A percentile compares a stretch with the other conserved stretches of the same genome.
Evolutionary conservation across 108 stramenopile genomes (phyloP).

Genomic region (Pseudonitzschia multiseries): DNA sequence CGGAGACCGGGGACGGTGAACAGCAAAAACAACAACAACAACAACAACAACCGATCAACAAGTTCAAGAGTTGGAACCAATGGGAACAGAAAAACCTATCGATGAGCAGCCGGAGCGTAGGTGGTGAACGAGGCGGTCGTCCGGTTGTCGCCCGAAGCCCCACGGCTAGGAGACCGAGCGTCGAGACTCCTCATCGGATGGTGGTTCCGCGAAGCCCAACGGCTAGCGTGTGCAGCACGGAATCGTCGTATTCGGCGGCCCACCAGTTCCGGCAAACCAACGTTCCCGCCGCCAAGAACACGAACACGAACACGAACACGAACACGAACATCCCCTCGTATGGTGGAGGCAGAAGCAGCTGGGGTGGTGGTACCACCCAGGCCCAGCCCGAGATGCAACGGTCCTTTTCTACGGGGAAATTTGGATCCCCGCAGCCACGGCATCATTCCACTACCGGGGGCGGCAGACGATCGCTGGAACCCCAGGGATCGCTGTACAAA

Average conservation of each 20-base stretch:
- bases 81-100: background rate
- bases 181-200: background rate
- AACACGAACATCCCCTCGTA: no score
- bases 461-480: conserved; percentile 1
- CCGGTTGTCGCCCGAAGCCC: background rate
- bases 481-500: conserved; percentile 11
- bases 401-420: conserved; percentile 1
- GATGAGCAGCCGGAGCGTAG: background rate
- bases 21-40: no score
- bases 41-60: background rate
- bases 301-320: no score
- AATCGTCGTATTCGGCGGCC: background rate
- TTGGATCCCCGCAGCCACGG: background rate
- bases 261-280: background rate
- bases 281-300: background rate
- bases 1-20: no score
- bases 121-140: background rate
- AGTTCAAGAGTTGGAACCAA: background rate
- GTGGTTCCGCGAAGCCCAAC: conserved; percentile 8
- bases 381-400: background rate
- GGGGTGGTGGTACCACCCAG: no score
- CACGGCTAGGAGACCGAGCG: background rate
- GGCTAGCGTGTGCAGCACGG: background rate
- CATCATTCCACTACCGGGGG: background rate
- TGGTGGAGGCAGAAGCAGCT: no score